Conservation (phyloP, 1,284 basidiomycete species). For the Trichosporon coremiiforme region DNA sequence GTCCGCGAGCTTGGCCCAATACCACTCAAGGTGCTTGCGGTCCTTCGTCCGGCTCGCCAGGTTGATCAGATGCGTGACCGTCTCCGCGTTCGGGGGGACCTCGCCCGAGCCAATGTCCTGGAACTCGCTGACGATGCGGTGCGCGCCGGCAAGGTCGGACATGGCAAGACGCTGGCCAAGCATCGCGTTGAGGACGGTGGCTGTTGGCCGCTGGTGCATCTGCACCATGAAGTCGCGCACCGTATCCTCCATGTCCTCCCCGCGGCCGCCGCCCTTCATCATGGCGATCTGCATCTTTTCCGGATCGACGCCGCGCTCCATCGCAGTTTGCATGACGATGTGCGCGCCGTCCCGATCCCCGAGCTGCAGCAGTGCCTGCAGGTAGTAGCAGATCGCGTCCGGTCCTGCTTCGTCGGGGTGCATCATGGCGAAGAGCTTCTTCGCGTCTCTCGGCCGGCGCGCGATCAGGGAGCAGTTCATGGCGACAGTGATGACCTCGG, state of each 20-base stretch:
- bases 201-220: conserved; percentile 16
- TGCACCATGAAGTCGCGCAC: conserved; percentile 36
- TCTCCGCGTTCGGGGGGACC: conserved; percentile 20
- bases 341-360: conserved; percentile 34
- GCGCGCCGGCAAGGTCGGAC: conserved; percentile 35
- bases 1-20: conserved; percentile 16
- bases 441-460: conserved; percentile 35
- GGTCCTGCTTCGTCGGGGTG: neutral
- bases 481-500: conserved; percentile 30
- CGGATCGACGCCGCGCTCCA: conserved; percentile 4
- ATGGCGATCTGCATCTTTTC: conserved; percentile 40
- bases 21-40: neutral
- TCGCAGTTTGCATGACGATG: conserved; percentile 11
- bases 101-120: conserved; percentile 20
- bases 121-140: conserved; percentile 35
- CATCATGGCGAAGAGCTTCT: conserved; percentile 31
- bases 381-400: conserved; percentile 27
- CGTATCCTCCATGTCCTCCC: conserved; percentile 35
- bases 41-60: conserved; percentile 21
- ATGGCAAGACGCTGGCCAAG: conserved; percentile 39
- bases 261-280: conserved; percentile 38
- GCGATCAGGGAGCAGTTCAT: conserved; percentile 41
- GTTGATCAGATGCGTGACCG: conserved; percentile 16
- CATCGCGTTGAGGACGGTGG: conserved; percentile 42
- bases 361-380: conserved; percentile 40